Evolutionary conservation across 345 rosid species (phyloP), one percentile per base, ranked within the genome.

Genomic region (Leavenworthia alabamica): DNA sequence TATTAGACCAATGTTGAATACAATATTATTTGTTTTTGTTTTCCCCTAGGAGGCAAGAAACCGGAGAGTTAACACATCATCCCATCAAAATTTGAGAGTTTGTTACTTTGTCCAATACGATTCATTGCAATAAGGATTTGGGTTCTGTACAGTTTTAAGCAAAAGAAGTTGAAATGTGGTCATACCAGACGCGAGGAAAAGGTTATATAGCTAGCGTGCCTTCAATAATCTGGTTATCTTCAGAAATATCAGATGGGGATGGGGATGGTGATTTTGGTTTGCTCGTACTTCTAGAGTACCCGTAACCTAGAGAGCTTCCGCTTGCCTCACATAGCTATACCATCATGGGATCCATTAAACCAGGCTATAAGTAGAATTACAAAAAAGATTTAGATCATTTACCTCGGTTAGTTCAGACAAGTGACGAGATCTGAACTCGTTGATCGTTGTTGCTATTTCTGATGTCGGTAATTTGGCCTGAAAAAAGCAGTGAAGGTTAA

Each of bases 231-330:
- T 83, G 86, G 77, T 62, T 82, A 39, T 83, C 99, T 26, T 93
- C 97, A 14, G 85, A 62, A 23, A 86, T 65, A 70, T 89, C 98
- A 1, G 82, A 50, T 33, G 68, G 36, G 57, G 58, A 54, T 50
- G 44, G 60, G 57, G 58, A 54, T 50, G 44, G 60, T 23, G 70
- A 11, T 64, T 83, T 93, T 31, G 96, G 75, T 72, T 79, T 87
- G 46, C 58, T 82, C 79, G 82, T 70, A 54, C 36, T 88, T 75
- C 29, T 54, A 4, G 97, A 81, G 78, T 73, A 89, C 67, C 99
- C 99, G 41, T 93, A 93, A 8, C 99, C 99, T 56, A 83, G 90
- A 26, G 99, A 93, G 67, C 94, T 93, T 59, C 99, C 99, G 14
- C 78, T 92, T 26, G 89, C 72, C 79, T 92, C 79, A 52, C 85